phyloP scores from a whole-genome alignment of 2,329 filamentous ascomycete genomes.

The Xylariaceae sp. region DNA sequence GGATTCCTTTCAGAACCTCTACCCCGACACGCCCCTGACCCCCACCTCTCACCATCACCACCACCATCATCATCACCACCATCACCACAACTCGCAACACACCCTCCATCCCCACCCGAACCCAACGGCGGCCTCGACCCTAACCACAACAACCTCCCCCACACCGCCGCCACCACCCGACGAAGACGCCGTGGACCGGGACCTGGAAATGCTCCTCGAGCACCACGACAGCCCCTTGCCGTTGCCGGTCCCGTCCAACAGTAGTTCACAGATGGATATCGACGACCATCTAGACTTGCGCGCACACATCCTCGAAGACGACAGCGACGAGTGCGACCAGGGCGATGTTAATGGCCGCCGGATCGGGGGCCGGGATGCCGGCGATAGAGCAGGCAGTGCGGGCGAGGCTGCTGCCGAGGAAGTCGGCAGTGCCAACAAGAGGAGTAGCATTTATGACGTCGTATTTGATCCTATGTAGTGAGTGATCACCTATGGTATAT shows the following conservation, averaged over 20 bases:
- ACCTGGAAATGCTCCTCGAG: constrained; percentile 31
- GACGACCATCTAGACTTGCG: constrained; percentile 12
- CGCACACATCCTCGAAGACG: not conserved
- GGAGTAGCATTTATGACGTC: constrained; percentile 28
- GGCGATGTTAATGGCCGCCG: not conserved
- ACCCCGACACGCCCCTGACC: constrained; percentile 3
- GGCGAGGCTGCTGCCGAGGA: constrained; percentile 1
- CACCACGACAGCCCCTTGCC: constrained; percentile 17
- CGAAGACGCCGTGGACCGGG: constrained; percentile 23
- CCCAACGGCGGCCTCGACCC: constrained; percentile 4
- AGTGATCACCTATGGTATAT: not conserved
- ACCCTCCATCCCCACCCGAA: constrained; percentile 9
- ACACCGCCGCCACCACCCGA: constrained; percentile 13
- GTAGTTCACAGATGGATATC: constrained; percentile 22
- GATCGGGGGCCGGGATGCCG: not conserved
- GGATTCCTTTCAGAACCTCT: constrained; percentile 30
- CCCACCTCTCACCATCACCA: constrained; percentile 22
- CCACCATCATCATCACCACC: constrained; percentile 6
- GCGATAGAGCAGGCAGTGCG: not conserved
- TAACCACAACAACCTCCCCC: constrained; percentile 2
- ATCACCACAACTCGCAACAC: not conserved
- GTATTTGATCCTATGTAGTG: constrained; percentile 17
- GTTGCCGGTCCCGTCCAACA: not conserved
- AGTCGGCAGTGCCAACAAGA: constrained; percentile 7
- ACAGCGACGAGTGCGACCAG: not conserved